Conservation (phyloP, 768 basidiomycete genomes). For the Amanita rimosa region DNA sequence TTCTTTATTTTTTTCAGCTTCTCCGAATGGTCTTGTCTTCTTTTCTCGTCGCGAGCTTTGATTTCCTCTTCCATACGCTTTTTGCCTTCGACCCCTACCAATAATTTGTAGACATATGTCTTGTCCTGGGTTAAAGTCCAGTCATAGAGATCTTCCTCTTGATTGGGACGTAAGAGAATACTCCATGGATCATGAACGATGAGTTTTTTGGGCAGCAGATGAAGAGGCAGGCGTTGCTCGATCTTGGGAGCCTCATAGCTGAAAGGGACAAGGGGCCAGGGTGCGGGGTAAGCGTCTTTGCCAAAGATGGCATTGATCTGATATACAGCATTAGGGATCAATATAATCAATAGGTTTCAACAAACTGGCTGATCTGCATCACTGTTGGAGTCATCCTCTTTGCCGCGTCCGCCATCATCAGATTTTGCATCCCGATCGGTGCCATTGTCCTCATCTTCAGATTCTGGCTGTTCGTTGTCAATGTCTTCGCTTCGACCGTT, state of each 20-base stretch:
- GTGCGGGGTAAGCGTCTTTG: slow-evolving; percentile 19
- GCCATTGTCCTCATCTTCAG: neutral
- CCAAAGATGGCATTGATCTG: neutral
- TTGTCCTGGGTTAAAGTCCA: slow-evolving; percentile 22
- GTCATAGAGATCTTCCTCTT: no score
- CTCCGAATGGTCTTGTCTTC: neutral
- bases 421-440: no score
- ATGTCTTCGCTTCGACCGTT: no score
- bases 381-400: neutral
- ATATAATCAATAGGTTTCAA: neutral
- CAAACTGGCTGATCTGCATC: neutral
- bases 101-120: slow-evolving; percentile 20
- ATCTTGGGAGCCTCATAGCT: slow-evolving; percentile 11
- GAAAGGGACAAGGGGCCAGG: slow-evolving; percentile 32
- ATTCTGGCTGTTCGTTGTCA: no score
- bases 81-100: neutral
- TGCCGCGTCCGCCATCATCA: neutral
- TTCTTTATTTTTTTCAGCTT: neutral
- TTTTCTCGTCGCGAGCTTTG: neutral
- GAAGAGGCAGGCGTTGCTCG: slow-evolving; percentile 15
- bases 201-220: slow-evolving; percentile 14
- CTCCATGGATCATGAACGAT: slow-evolving; percentile 16
- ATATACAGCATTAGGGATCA: neutral
- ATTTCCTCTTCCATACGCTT: neutral
- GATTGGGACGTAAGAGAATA: neutral